These are phyloP conservation scores for Myriosclerotinia curreyana DNA, from an alignment of 2,329 filamentous ascomycete species.

Conservation along the genomic window DNA sequence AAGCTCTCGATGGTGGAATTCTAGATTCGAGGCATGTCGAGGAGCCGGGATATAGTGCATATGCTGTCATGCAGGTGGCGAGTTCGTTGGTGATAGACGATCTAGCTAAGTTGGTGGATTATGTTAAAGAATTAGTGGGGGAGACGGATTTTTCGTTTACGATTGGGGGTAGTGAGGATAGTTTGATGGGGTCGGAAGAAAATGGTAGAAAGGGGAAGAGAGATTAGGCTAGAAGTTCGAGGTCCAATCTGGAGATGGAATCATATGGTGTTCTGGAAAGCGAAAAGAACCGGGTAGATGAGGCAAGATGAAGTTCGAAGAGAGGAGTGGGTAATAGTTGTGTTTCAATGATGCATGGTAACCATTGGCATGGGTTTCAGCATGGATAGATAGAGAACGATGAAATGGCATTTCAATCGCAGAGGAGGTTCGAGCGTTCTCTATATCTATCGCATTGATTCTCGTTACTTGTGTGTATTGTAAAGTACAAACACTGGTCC, in stretches of 20 bases:
- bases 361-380: background rate
- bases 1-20: constrained; percentile 58
- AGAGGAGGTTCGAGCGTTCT: no score
- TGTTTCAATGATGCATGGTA: background rate
- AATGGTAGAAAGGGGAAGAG: constrained; percentile 10
- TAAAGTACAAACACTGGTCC: background rate
- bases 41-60: constrained; percentile 71
- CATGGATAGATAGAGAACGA: background rate
- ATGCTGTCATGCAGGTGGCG: constrained; percentile 71
- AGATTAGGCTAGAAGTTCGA: background rate
- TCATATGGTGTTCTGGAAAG: background rate
- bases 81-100: constrained; percentile 68
- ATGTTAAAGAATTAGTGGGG: constrained; percentile 65
- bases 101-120: constrained; percentile 58
- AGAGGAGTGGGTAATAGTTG: background rate
- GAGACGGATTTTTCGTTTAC: constrained; percentile 62
- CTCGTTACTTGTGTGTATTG: no score
- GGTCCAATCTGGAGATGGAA: background rate
- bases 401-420: background rate
- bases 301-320: background rate
- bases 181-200: background rate
- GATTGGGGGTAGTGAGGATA: constrained; percentile 22
- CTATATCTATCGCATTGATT: background rate
- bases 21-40: constrained; percentile 62
- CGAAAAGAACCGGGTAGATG: background rate